Conservation (phyloP, 2,329 filamentous ascomycete genomes). For the Aphanoascus verrucosus region DNA sequence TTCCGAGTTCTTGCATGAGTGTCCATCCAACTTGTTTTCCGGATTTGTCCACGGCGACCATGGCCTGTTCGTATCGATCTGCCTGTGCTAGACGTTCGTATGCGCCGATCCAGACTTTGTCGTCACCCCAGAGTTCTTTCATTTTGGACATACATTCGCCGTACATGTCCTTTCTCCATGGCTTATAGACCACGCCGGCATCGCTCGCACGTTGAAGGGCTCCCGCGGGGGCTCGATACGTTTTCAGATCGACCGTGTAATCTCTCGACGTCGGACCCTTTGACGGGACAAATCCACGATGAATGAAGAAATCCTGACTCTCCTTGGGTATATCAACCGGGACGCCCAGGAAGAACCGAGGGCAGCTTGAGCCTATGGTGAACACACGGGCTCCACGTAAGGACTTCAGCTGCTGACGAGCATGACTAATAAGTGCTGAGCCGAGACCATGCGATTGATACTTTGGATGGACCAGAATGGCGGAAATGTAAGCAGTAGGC, state of each 20-base stretch:
- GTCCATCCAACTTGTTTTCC: slow-evolving; percentile 38
- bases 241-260: slow-evolving; percentile 31
- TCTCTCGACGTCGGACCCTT: slow-evolving; percentile 27
- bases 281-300: slow-evolving; percentile 31
- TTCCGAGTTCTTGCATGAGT: slow-evolving; percentile 32
- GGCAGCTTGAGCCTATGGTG: slow-evolving; percentile 27
- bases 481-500: slow-evolving; percentile 15
- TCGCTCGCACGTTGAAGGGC: slow-evolving; percentile 26
- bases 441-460: slow-evolving; percentile 22
- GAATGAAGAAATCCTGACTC: slow-evolving; percentile 33
- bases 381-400: slow-evolving; percentile 13
- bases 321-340: slow-evolving; percentile 29
- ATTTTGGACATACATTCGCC: slow-evolving; percentile 15
- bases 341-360: slow-evolving; percentile 39
- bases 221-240: slow-evolving; percentile 27
- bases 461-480: slow-evolving; percentile 18
- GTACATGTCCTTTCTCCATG: slow-evolving; percentile 14
- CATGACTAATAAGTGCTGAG: slow-evolving; percentile 13
- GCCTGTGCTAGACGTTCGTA: slow-evolving; percentile 29
- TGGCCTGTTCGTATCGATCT: slow-evolving; percentile 32
- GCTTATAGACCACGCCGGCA: slow-evolving; percentile 12
- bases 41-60: slow-evolving; percentile 32
- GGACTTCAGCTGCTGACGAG: slow-evolving; percentile 9
- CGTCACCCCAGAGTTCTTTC: slow-evolving; percentile 13
- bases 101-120: slow-evolving; percentile 34